Percentiles rank a stretch among this genome's conserved stretches.
These are phyloP conservation scores for Durio zibethinus DNA, from an alignment of 345 rosid species.

Conservation along the genomic window DNA sequence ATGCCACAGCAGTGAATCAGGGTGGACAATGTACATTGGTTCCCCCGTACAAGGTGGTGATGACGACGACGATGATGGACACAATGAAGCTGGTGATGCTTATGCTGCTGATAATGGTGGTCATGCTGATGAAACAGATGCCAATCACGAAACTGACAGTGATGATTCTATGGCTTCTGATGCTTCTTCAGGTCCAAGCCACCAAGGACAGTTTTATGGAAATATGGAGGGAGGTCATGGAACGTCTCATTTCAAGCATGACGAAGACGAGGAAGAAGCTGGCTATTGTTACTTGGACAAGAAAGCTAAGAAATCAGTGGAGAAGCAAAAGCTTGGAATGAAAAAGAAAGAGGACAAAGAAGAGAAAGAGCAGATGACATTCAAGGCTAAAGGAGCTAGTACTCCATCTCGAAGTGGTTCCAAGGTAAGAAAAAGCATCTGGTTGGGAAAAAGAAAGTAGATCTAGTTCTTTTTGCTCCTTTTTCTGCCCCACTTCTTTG, in stretches of 20 bases:
- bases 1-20: constrained; percentile 61
- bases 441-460: constrained; percentile 29
- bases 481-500: background rate
- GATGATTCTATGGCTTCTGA: constrained; percentile 73
- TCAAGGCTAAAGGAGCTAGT: constrained; percentile 13
- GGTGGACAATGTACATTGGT: constrained; percentile 71
- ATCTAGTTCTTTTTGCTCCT: background rate
- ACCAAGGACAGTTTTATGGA: constrained; percentile 13
- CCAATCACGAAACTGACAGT: constrained; percentile 17
- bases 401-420: constrained; percentile 29
- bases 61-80: background rate
- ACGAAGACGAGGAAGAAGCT: constrained; percentile 12
- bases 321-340: constrained; percentile 4
- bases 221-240: background rate
- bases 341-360: constrained; percentile 15
- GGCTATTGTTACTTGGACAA: constrained; percentile 5
- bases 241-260: background rate
- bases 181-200: constrained; percentile 64
- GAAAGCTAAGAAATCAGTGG: constrained; percentile 13
- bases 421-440: constrained; percentile 36
- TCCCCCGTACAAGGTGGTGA: constrained; percentile 34
- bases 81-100: background rate
- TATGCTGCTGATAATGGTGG: constrained; percentile 12
- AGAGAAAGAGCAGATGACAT: constrained; percentile 18
- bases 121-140: constrained; percentile 25